phyloP scores from a whole-genome alignment of 192 early-diverging fungal species.

The Coemansia sp. region DNA sequence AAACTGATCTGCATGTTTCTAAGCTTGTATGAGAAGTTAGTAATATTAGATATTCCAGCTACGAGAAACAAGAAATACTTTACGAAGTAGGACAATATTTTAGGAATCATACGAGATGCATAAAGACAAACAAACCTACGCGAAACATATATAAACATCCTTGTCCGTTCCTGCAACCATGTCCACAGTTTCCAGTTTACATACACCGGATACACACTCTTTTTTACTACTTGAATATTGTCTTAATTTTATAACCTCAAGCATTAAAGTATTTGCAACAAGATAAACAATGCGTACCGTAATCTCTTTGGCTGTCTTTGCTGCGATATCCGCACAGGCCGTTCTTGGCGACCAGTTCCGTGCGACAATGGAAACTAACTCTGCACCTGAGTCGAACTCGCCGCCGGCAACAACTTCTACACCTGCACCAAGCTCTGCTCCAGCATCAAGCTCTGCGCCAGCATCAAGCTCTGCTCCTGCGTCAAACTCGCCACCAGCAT shows the following conservation, averaged over 20 bases:
- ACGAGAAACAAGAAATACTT: too few species aligned
- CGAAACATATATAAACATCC: slow-evolving; percentile 10
- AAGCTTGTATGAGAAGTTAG: background rate
- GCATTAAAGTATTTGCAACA: background rate
- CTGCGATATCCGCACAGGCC: slow-evolving; percentile 31
- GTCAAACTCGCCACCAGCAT: background rate
- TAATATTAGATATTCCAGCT: too few species aligned
- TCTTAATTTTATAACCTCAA: background rate
- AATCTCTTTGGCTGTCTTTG: slow-evolving; percentile 34
- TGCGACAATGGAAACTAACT: background rate
- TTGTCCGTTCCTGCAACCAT: background rate
- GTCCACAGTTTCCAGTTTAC: background rate
- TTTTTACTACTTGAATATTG: background rate
- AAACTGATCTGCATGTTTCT: background rate
- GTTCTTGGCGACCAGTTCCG: slow-evolving; percentile 26
- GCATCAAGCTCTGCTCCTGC: background rate
- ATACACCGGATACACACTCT: background rate
- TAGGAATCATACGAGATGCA: background rate
- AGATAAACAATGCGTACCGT: slow-evolving; percentile 28
- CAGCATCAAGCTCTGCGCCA: slow-evolving; percentile 3
- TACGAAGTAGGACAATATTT: background rate
- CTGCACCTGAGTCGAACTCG: background rate
- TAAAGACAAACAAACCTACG: background rate
- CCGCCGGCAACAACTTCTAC: slow-evolving; percentile 1
- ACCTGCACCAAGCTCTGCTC: slow-evolving; percentile 7